Evolutionary conservation across 2,329 filamentous ascomycete species (phyloP).

Genomic region (Aspergillus sp.): DNA sequence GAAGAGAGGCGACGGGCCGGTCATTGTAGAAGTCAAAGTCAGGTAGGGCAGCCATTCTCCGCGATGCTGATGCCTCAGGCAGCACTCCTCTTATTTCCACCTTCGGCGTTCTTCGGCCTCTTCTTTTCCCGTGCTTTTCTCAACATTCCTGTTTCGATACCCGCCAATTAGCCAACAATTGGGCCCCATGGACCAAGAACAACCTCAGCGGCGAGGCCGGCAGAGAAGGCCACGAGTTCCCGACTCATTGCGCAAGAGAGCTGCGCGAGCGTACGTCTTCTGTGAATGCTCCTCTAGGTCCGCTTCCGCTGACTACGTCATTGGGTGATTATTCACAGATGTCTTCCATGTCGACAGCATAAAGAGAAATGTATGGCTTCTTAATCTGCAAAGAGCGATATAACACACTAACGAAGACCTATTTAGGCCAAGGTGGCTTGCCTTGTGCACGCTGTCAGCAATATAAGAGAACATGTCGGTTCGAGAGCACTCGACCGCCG

Average conservation of each 20-base stretch:
- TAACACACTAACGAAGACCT: background rate
- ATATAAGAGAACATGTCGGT: slow-evolving; percentile 47
- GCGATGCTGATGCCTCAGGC: background rate
- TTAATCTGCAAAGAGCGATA: background rate
- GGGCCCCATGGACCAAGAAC: background rate
- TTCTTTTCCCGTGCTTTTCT: background rate
- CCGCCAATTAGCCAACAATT: background rate
- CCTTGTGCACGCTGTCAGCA: slow-evolving; percentile 50
- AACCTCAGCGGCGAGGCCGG: background rate
- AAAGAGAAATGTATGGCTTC: slow-evolving; percentile 46
- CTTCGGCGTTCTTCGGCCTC: background rate
- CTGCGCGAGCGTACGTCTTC: slow-evolving; percentile 24
- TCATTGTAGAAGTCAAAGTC: too few relatives aligned
- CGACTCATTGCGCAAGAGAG: slow-evolving; percentile 24
- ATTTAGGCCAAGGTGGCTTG: slow-evolving; percentile 46
- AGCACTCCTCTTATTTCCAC: background rate
- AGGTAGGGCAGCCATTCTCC: background rate
- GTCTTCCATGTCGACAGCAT: slow-evolving; percentile 49
- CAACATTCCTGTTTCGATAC: background rate
- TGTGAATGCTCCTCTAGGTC: background rate
- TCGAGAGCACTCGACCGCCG: slow-evolving; percentile 27
- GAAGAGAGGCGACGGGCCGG: too few relatives aligned
- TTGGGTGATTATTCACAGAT: slow-evolving; percentile 31
- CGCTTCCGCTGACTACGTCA: background rate
- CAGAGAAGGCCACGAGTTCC: slow-evolving; percentile 20